These are phyloP conservation scores for Aegilops speltoides DNA, from an alignment of 176 grass and related monocot genomes.

Conservation along the genomic window DNA sequence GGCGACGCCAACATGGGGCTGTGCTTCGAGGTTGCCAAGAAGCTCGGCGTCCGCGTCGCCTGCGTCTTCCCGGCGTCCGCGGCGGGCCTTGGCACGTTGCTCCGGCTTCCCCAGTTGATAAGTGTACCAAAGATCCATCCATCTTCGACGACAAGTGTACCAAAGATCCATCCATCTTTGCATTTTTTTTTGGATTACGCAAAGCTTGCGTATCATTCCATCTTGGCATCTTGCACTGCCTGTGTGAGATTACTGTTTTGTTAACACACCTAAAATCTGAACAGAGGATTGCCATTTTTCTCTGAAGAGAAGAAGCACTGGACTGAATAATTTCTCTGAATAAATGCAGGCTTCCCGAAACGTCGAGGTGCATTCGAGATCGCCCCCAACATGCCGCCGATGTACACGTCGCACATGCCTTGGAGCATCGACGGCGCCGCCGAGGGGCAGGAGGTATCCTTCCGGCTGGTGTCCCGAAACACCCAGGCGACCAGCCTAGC, in stretches of 20 bases:
- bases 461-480: conserved; percentile 21
- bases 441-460: conserved; percentile 13
- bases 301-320: neutral
- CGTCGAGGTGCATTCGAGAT: neutral
- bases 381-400: conserved; percentile 30
- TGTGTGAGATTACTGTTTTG: too few species aligned
- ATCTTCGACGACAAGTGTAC: too few species aligned
- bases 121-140: conserved; percentile 19
- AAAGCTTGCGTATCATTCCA: neutral
- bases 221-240: neutral
- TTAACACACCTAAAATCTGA: too few species aligned
- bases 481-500: neutral
- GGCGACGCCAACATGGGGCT: conserved; percentile 58
- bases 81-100: conserved; percentile 8
- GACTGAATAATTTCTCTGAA: neutral
- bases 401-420: conserved; percentile 20
- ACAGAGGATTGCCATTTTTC: neutral
- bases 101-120: conserved; percentile 48
- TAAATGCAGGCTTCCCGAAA: conserved; percentile 31
- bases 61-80: conserved; percentile 44
- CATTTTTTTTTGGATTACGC: too few species aligned
- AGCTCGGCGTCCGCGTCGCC: conserved; percentile 37
- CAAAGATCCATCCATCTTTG: too few species aligned
- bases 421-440: conserved; percentile 28
- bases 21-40: conserved; percentile 41